A percentile compares a stretch with the other conserved stretches of the same genome.
These are phyloP conservation scores for Pseudogymnoascus sp. DNA, from an alignment of 2,329 filamentous ascomycete genomes.

Conservation along the genomic window DNA sequence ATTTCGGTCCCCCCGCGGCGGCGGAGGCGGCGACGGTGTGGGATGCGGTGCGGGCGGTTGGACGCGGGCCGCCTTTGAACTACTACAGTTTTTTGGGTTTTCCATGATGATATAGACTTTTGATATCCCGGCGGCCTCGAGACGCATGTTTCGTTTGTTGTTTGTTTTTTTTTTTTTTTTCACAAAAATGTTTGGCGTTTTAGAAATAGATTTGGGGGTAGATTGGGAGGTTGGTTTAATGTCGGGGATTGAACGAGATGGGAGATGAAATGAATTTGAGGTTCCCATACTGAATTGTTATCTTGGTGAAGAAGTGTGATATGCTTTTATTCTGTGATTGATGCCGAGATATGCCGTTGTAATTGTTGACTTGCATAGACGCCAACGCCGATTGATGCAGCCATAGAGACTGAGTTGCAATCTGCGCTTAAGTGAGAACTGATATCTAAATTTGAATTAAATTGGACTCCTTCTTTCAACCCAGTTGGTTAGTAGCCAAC, in stretches of 20 bases:
- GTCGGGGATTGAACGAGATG: neutral
- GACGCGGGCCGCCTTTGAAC: conserved; percentile 2
- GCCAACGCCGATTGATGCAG: neutral
- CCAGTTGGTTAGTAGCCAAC: neutral
- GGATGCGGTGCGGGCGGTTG: neutral
- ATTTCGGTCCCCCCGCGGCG: neutral
- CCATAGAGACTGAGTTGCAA: neutral
- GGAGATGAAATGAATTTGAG: neutral
- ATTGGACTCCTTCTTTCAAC: neutral
- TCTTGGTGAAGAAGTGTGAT: neutral
- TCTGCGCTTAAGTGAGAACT: neutral
- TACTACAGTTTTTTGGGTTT: conserved; percentile 3
- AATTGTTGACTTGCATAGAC: neutral
- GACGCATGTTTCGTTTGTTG: conserved; percentile 5
- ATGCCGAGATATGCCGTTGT: neutral
- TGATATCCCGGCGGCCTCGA: conserved; percentile 8
- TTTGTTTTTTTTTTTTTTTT: neutral
- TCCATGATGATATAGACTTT: conserved; percentile 9
- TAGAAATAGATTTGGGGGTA: conserved; percentile 1
- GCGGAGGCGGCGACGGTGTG: neutral
- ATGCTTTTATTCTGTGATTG: neutral
- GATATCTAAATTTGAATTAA: neutral
- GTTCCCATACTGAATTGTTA: neutral
- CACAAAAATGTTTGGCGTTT: conserved; percentile 7
- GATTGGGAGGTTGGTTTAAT: neutral